A percentile compares a stretch with the other conserved stretches of the same genome.
These are phyloP conservation scores for Volvariella volvacea DNA, from an alignment of 1,284 basidiomycete species.

Conservation along the genomic window DNA sequence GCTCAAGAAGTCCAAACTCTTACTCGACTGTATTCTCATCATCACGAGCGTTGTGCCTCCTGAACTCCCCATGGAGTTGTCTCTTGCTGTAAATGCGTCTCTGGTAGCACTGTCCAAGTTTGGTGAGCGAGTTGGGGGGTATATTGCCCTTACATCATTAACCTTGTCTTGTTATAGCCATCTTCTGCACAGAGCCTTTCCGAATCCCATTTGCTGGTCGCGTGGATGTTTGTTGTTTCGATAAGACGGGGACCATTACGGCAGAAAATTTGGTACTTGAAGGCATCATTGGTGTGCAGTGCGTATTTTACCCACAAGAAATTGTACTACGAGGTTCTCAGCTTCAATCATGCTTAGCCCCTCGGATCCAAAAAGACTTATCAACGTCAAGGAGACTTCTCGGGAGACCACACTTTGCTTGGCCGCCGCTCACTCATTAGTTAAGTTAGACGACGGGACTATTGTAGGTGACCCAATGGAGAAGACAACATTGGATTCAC, in stretches of 20 bases:
- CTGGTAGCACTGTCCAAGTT: constrained; percentile 90
- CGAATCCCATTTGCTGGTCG: constrained; percentile 90
- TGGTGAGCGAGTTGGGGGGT: constrained; percentile 36
- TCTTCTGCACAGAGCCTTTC: constrained; percentile 97
- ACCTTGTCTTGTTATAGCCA: constrained; percentile 49
- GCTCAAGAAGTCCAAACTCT: constrained; percentile 87
- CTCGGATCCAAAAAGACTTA: constrained; percentile 57
- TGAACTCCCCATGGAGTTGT: constrained; percentile 94
- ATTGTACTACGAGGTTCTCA: too few relatives aligned
- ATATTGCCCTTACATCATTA: background rate
- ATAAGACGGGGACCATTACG: constrained; percentile 97
- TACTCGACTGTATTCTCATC: constrained; percentile 91
- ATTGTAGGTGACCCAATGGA: constrained; percentile 99
- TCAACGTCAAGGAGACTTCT: constrained; percentile 72
- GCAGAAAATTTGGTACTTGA: constrained; percentile 93
- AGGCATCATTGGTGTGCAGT: constrained; percentile 86
- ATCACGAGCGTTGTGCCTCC: constrained; percentile 95
- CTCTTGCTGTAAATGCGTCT: constrained; percentile 89
- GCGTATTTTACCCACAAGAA: constrained; percentile 21
- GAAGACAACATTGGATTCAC: constrained; percentile 89
- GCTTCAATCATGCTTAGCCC: constrained; percentile 29
- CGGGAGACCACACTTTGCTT: constrained; percentile 84
- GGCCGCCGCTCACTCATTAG: constrained; percentile 92
- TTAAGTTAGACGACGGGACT: constrained; percentile 87
- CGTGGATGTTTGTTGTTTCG: constrained; percentile 95